Percentiles rank a stretch among this genome's conserved stretches.
These are phyloP conservation scores for Aspergillus pseudoterreus DNA, from an alignment of 2,329 filamentous ascomycete genomes.

Conservation along the genomic window DNA sequence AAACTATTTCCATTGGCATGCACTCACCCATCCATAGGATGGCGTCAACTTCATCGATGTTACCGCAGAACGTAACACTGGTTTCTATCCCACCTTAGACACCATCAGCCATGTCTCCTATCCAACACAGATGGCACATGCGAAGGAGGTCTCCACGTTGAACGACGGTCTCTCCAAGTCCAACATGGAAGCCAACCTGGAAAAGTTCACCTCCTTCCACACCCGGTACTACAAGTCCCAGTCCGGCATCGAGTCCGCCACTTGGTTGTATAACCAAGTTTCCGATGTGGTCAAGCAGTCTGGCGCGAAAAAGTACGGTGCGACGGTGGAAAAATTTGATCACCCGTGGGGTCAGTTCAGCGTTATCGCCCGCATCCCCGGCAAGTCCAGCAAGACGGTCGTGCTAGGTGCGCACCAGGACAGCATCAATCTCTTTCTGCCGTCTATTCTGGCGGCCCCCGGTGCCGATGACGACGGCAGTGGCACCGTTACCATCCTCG, in stretches of 20 bases:
- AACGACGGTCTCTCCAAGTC: constrained; percentile 67
- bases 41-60: constrained; percentile 94
- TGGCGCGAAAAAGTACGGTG: constrained; percentile 64
- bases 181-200: constrained; percentile 73
- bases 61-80: constrained; percentile 61
- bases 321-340: constrained; percentile 67
- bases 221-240: constrained; percentile 58
- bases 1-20: not conserved
- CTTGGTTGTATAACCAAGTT: constrained; percentile 78
- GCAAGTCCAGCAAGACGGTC: constrained; percentile 76
- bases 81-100: constrained; percentile 53
- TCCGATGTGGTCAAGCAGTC: constrained; percentile 66
- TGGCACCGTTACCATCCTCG: constrained; percentile 89
- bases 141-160: constrained; percentile 64
- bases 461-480: constrained; percentile 96
- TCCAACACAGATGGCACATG: constrained; percentile 62
- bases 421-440: constrained; percentile 89
- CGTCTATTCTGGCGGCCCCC: constrained; percentile 76
- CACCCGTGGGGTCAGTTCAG: constrained; percentile 88
- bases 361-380: constrained; percentile 88
- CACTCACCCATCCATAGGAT: constrained; percentile 50
- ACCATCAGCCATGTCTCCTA: constrained; percentile 52
- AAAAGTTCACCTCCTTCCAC: constrained; percentile 60
- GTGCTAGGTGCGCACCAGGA: constrained; percentile 92
- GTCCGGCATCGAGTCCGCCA: constrained; percentile 75